Base-by-base conservation (phyloP, 2,329 filamentous ascomycete species). In the Fusarium sororula region DNA sequence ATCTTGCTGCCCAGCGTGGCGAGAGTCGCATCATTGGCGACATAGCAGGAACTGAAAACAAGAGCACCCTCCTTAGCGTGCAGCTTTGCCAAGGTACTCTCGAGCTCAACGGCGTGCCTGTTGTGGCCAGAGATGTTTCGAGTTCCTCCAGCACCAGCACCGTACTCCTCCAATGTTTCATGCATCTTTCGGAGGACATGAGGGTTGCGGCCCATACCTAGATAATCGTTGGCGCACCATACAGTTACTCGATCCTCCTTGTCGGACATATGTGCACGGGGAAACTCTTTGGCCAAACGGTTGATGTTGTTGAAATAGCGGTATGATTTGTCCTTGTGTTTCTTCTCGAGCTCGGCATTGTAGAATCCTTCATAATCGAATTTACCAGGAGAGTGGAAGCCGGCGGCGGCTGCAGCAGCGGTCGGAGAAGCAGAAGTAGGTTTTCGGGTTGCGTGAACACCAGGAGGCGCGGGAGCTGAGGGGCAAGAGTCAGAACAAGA, bases 291-390 rank as follows among this genome's bases (percentile, higher is more conserved):
- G 75, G 96, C 96, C 70, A 99, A 89, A 41, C 96, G 95, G 81
- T 99, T 99, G 90, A 99, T 99, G 87, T 99, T 99, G 89, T 99
- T 99, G 88, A 99, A 99, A 87, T 98, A 98, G 81, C 96, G 94
- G 87, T 99, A 99, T 59, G 95, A 98, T 87, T 98, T 98, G 89
- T 99, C 96, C 88, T 97, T 95, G 89, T 98, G 96, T 87, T 99
- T 99, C 90, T 98, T 98, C 79, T 98, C 94, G 77, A 99, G 85
- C 83, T 99, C 96, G 70, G 86, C 86, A 75, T 92, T 86, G 85
- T 98, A 99, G 84, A 98, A 99, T 53, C 83, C 90, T 79, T 98
- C 91, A 80, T 99, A 99, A 83, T 98, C 89, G 84, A 98, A 99
- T 79, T 91, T 94, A 67, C 87, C 87, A 47, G 79, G 77, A 22